Percentiles rank a stretch among this genome's conserved stretches.
phyloP scores from a whole-genome alignment of 1,139 yeast species.

The Zygoascus meyerae region DNA sequence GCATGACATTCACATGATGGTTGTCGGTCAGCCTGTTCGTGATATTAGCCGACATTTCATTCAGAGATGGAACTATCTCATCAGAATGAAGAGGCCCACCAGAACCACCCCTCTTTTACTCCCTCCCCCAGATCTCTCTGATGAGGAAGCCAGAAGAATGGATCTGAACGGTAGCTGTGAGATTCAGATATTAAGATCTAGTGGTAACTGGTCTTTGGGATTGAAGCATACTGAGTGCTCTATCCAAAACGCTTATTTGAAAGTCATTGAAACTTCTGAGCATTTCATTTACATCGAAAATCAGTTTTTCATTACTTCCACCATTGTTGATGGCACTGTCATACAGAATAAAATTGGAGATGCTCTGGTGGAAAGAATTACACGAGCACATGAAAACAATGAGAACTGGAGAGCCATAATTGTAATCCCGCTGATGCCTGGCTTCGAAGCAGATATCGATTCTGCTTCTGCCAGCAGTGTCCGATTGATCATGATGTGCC shows the following conservation, averaged over 20 bases:
- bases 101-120: constrained; percentile 85
- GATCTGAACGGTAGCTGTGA: constrained; percentile 86
- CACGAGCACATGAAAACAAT: constrained; percentile 73
- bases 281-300: constrained; percentile 93
- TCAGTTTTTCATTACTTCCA: constrained; percentile 86
- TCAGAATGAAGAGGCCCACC: constrained; percentile 91
- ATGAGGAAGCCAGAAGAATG: constrained; percentile 57
- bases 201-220: constrained; percentile 92
- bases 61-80: constrained; percentile 92
- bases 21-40: constrained; percentile 92
- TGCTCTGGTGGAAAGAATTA: constrained; percentile 90
- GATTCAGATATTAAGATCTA: constrained; percentile 79
- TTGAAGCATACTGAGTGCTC: constrained; percentile 78
- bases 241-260: constrained; percentile 87
- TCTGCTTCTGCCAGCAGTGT: constrained; percentile 91
- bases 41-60: constrained; percentile 92
- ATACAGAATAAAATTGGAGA: constrained; percentile 91
- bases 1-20: constrained; percentile 98
- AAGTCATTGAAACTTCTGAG: constrained; percentile 83
- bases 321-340: constrained; percentile 77
- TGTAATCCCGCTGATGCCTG: constrained; percentile 95
- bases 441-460: constrained; percentile 91
- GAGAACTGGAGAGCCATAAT: constrained; percentile 86
- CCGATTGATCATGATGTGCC: constrained; percentile 94
- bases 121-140: constrained; percentile 86